phyloP scores from a whole-genome alignment of 768 basidiomycete species.

The Tricholomella constricta region DNA sequence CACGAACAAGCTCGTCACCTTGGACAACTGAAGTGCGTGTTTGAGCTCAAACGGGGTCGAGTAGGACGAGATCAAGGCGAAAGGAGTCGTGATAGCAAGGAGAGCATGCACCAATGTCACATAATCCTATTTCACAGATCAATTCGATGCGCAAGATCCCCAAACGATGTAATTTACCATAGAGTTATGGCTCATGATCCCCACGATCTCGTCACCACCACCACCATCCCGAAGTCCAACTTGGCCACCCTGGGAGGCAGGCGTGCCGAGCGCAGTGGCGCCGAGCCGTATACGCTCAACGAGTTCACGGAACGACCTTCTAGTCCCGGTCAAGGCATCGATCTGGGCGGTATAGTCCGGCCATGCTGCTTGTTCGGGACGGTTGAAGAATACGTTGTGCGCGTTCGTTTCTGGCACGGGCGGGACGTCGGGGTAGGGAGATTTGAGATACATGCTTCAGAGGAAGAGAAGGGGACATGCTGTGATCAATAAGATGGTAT shows the following conservation, averaged over 20 bases:
- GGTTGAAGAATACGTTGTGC: slow-evolving; percentile 54
- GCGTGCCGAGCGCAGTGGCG: slow-evolving; percentile 55
- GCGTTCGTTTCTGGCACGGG: slow-evolving; percentile 51
- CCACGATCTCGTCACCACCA: slow-evolving; percentile 70
- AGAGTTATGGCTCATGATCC: slow-evolving; percentile 71
- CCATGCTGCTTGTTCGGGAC: slow-evolving; percentile 56
- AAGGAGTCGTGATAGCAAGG: slow-evolving; percentile 50
- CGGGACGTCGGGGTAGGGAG: slow-evolving; percentile 56
- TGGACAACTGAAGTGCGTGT: slow-evolving; percentile 48
- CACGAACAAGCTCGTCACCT: slow-evolving; percentile 56
- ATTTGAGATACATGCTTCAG: slow-evolving; percentile 67
- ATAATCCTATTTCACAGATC: slow-evolving; percentile 47
- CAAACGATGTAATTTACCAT: slow-evolving; percentile 43
- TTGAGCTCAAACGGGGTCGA: slow-evolving; percentile 60
- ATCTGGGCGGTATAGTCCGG: slow-evolving; percentile 58
- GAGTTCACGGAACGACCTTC: slow-evolving; percentile 49
- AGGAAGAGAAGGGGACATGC: too few relatives aligned
- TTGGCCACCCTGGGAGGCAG: slow-evolving; percentile 51
- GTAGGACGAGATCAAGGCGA: slow-evolving; percentile 54
- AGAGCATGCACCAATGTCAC: slow-evolving; percentile 50
- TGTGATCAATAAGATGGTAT: too few relatives aligned
- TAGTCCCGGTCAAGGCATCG: slow-evolving; percentile 52
- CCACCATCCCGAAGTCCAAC: slow-evolving; percentile 50
- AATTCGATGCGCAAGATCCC: not conserved
- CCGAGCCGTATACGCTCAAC: slow-evolving; percentile 51